Conservation (phyloP, 108 stramenopile genomes). For the Bacterosira constricta region DNA sequence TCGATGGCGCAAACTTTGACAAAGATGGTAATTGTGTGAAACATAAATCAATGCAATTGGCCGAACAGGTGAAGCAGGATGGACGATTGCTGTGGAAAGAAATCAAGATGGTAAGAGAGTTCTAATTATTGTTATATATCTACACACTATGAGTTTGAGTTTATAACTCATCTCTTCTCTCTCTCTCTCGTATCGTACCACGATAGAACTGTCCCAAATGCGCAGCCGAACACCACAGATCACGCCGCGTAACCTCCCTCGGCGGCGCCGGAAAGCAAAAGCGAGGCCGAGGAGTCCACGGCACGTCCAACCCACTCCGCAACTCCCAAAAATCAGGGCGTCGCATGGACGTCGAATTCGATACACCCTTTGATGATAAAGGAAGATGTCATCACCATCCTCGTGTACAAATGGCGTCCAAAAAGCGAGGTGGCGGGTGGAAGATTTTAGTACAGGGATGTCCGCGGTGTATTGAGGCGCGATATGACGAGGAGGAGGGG, state of each 20-base stretch:
- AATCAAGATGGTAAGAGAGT: conserved; percentile 48
- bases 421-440: conserved; percentile 44
- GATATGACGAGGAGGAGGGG: conserved; percentile 32
- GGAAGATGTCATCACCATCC: conserved; percentile 50
- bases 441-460: conserved; percentile 39
- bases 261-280: conserved; percentile 41
- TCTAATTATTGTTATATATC: not conserved
- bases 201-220: conserved; percentile 51
- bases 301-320: conserved; percentile 29
- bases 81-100: conserved; percentile 45
- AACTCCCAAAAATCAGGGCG: conserved; percentile 16
- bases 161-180: not conserved
- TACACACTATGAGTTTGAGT: not conserved
- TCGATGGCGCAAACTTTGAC: conserved; percentile 40
- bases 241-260: conserved; percentile 49
- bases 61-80: conserved; percentile 44
- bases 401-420: conserved; percentile 47
- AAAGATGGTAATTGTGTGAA: conserved; percentile 28
- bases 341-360: conserved; percentile 46
- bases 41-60: conserved; percentile 24
- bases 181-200: no score
- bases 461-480: conserved; percentile 50
- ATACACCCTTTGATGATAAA: conserved; percentile 45
- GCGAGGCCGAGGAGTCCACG: conserved; percentile 38
- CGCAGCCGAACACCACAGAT: conserved; percentile 36